phyloP scores from a whole-genome alignment of 2,329 filamentous ascomycete species.

The Claviceps sp. region DNA sequence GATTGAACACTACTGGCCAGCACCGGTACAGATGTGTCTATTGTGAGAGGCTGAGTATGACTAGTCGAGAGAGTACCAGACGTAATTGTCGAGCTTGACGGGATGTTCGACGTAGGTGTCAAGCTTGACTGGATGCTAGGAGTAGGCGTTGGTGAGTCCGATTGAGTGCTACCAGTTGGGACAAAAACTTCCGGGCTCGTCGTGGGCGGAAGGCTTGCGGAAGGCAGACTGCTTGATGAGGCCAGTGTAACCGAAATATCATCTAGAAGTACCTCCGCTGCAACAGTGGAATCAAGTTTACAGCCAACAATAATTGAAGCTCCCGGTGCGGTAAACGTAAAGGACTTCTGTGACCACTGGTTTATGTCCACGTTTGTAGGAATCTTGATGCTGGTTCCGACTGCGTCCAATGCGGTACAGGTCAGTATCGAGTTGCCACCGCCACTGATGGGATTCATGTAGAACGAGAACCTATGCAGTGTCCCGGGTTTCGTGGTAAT shows the following conservation, averaged over 20 bases:
- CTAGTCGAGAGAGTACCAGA: too few species aligned
- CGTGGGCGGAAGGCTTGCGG: background rate
- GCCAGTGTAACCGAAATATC: too few species aligned
- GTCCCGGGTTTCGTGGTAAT: background rate
- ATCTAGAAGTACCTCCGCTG: too few species aligned
- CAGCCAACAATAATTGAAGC: too few species aligned
- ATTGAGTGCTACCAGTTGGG: background rate
- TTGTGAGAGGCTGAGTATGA: background rate
- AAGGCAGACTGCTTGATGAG: background rate
- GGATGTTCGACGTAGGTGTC: too few species aligned
- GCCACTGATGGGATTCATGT: background rate
- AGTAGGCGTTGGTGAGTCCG: too few species aligned
- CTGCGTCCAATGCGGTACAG: background rate
- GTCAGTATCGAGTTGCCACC: background rate
- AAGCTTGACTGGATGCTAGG: too few species aligned
- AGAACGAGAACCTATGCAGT: background rate
- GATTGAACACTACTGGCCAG: background rate
- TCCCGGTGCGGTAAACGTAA: background rate
- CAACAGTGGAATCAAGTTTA: too few species aligned
- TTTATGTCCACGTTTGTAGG: background rate
- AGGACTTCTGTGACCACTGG: background rate
- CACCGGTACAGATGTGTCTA: background rate
- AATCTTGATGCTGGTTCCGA: background rate
- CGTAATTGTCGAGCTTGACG: too few species aligned
- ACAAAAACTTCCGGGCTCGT: background rate